A percentile compares a stretch with the other conserved stretches of the same genome.
Conservation (phyloP, 2,329 filamentous ascomycete genomes). For the Penicillium griseofulvum region DNA sequence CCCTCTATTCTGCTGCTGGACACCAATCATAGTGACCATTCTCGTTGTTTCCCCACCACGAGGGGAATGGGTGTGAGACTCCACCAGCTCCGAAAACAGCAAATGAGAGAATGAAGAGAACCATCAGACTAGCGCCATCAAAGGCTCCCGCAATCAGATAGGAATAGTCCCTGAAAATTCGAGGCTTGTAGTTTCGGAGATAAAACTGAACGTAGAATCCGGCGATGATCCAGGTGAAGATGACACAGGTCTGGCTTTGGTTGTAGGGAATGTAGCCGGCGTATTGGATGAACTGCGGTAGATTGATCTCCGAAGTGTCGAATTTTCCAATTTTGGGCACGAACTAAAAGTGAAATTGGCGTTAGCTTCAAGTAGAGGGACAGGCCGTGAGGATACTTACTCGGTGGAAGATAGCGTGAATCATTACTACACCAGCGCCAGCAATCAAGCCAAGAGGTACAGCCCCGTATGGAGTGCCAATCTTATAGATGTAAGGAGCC, state of each 20-base stretch:
- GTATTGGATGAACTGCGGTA: slow-evolving; percentile 56
- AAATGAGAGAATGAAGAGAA: slow-evolving; percentile 55
- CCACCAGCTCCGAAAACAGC: slow-evolving; percentile 56
- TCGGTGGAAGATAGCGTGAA: slow-evolving; percentile 14
- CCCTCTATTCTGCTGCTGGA: slow-evolving; percentile 35
- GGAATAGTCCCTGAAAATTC: slow-evolving; percentile 54
- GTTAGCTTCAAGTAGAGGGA: background rate
- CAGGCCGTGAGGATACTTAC: background rate
- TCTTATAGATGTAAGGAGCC: slow-evolving; percentile 54
- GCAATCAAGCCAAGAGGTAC: slow-evolving; percentile 53
- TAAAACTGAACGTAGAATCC: slow-evolving; percentile 55
- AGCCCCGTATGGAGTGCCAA: slow-evolving; percentile 43
- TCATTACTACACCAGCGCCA: slow-evolving; percentile 33
- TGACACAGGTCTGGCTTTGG: slow-evolving; percentile 55
- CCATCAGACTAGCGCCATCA: slow-evolving; percentile 51
- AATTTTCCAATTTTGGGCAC: slow-evolving; percentile 48
- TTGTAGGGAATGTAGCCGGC: slow-evolving; percentile 57
- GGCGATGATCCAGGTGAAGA: slow-evolving; percentile 44
- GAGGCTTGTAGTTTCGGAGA: slow-evolving; percentile 53
- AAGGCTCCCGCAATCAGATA: slow-evolving; percentile 55
- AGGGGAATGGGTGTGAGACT: slow-evolving; percentile 46
- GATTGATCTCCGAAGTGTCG: slow-evolving; percentile 47
- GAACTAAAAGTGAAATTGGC: slow-evolving; percentile 35
- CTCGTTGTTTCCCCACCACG: slow-evolving; percentile 56
- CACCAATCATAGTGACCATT: slow-evolving; percentile 52